Base-by-base conservation (phyloP, 192 early-diverging fungal species). In the Backusella tuberculispora region DNA sequence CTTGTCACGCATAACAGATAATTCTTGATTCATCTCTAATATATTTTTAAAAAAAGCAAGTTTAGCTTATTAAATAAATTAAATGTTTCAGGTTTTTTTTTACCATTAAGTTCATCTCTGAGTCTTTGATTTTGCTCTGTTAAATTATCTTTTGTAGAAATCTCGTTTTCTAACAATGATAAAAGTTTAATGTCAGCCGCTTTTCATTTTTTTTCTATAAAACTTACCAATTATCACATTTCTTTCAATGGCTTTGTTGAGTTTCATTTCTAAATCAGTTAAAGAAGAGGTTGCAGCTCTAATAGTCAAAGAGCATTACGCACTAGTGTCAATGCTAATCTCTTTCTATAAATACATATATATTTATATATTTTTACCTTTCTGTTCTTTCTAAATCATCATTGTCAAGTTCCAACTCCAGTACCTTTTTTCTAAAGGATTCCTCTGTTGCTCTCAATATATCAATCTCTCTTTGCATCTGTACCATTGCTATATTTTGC, bases 401-500 rank as follows among this genome's bases (percentile, higher is more conserved):
- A 80, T 91, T 93, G 45, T 93, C 87, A 77, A 92, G 86, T 79
- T 94, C 93, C 15, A 94, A 73, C 70, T 93, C 92, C 15, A 90
- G 85, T 24, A 89, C 90, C 60, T 90, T 88, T 75, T 91, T 89
- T 75, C 87, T 85, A 77, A 90, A 94, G 71, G 81, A 87, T 66
- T 92, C 90, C 29, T 90, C 86, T 69, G 91, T 87, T 45, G 86
- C 86, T 79, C 89, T 86, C 45, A 94, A 79, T 76, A 87, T 84
- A 65, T 94, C 92, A 42, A 94, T 83, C 74, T 94, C 92, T 56
- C 92, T 83, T 78, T 92, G 89, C 76, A 94, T 89, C 74, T 91
- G 90, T 41, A 82, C 84, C 74, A 91, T 83, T 17, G 84, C 85
- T 38, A 85, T 77, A 66, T 89, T 92, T 17, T 88, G 86, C 74